A percentile compares a stretch with the other conserved stretches of the same genome.
These are phyloP conservation scores for Carex kokanica DNA, from an alignment of 176 grass and related monocot species.

Conservation along the genomic window DNA sequence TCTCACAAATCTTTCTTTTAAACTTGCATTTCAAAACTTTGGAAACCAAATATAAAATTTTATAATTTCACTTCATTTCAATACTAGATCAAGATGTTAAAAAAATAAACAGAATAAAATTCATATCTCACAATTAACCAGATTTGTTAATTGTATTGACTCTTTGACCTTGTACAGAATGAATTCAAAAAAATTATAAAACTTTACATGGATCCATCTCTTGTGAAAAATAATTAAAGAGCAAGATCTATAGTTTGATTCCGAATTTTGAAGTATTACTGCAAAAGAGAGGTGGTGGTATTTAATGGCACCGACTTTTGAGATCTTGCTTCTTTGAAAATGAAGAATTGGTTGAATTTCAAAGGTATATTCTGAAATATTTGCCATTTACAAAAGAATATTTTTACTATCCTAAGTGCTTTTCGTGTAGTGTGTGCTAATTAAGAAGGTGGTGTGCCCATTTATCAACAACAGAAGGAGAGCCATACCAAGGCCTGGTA, in stretches of 20 bases:
- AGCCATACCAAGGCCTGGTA: slow-evolving; percentile 79
- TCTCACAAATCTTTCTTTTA: neutral
- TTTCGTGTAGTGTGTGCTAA: neutral
- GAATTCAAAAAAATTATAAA: neutral
- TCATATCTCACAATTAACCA: neutral
- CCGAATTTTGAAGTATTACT: neutral
- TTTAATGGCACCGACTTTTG: neutral
- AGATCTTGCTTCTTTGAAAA: neutral
- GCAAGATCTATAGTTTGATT: neutral
- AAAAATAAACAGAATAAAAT: neutral
- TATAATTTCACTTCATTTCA: neutral
- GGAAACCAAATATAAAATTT: neutral
- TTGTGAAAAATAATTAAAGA: neutral
- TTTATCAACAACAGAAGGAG: slow-evolving; percentile 64
- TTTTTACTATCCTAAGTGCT: neutral
- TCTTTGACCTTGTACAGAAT: neutral
- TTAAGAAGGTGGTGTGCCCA: slow-evolving; percentile 77
- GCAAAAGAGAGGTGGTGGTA: neutral
- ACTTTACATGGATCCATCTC: neutral
- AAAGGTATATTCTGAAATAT: neutral
- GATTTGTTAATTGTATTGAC: neutral
- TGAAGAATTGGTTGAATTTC: neutral
- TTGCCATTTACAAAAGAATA: neutral
- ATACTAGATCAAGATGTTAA: neutral
- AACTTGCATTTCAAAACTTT: neutral